Percentiles rank a stretch among this genome's conserved stretches.
Evolutionary conservation across 2,329 filamentous ascomycete species (phyloP).

Genomic region (Curvularia sp.): DNA sequence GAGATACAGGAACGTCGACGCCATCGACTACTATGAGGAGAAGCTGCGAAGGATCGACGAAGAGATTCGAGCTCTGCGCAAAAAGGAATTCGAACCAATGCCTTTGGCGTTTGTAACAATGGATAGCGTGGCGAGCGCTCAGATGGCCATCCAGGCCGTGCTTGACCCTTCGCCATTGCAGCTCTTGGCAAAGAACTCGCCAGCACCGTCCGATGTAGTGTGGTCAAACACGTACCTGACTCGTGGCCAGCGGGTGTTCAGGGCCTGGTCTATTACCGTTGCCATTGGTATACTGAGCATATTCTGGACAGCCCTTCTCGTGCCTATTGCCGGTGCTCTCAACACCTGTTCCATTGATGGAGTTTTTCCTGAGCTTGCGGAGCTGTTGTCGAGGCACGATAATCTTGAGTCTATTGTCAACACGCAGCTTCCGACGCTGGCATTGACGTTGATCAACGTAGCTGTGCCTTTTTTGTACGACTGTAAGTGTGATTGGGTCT

Average conservation of each 20-base stretch:
- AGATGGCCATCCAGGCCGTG: slow-evolving; percentile 96
- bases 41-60: slow-evolving; percentile 80
- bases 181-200: slow-evolving; percentile 83
- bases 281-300: slow-evolving; percentile 84
- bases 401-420: slow-evolving; percentile 79
- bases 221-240: slow-evolving; percentile 93
- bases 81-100: slow-evolving; percentile 77
- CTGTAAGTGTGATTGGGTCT: slow-evolving; percentile 60
- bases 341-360: slow-evolving; percentile 81
- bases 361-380: slow-evolving; percentile 73
- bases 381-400: slow-evolving; percentile 70
- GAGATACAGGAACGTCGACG: slow-evolving; percentile 77
- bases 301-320: slow-evolving; percentile 85
- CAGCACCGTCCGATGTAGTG: slow-evolving; percentile 88
- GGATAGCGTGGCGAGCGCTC: slow-evolving; percentile 88
- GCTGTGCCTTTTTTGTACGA: slow-evolving; percentile 94
- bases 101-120: slow-evolving; percentile 95
- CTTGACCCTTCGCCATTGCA: slow-evolving; percentile 89
- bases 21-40: slow-evolving; percentile 93
- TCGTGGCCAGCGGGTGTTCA: slow-evolving; percentile 73
- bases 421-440: slow-evolving; percentile 84
- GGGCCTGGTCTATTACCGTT: slow-evolving; percentile 82
- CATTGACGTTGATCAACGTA: slow-evolving; percentile 86
- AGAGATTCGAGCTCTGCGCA: slow-evolving; percentile 71
- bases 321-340: slow-evolving; percentile 77